These are phyloP conservation scores for Phytopythium sindhum DNA, from an alignment of 352 stramenopile species.

Conservation along the genomic window DNA sequence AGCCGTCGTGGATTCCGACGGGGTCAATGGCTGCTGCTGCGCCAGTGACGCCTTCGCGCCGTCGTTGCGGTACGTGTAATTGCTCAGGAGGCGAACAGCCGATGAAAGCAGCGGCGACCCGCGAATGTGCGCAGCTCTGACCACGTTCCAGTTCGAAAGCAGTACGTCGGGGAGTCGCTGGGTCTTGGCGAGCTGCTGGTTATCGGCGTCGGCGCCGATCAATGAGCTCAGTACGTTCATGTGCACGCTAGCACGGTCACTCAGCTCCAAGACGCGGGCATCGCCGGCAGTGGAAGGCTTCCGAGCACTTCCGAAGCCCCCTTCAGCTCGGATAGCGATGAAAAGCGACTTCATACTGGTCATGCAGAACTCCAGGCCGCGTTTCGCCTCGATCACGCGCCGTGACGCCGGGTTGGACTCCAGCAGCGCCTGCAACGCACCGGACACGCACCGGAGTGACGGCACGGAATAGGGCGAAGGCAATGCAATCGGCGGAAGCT, in stretches of 20 bases:
- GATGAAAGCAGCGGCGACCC: slow-evolving; percentile 39
- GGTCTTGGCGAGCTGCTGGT: slow-evolving; percentile 32
- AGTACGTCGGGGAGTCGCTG: slow-evolving; percentile 36
- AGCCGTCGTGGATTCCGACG: background rate
- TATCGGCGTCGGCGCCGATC: slow-evolving; percentile 28
- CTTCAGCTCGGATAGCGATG: slow-evolving; percentile 40
- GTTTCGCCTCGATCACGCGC: slow-evolving; percentile 30
- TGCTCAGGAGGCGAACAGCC: slow-evolving; percentile 42
- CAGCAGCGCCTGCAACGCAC: slow-evolving; percentile 36
- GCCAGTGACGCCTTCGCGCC: slow-evolving; percentile 31
- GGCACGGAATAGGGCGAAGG: background rate
- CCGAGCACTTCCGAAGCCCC: slow-evolving; percentile 42
- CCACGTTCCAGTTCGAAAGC: slow-evolving; percentile 51
- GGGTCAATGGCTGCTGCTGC: slow-evolving; percentile 1
- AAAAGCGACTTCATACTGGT: slow-evolving; percentile 40
- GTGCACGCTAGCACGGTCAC: slow-evolving; percentile 35
- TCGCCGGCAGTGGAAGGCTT: slow-evolving; percentile 6
- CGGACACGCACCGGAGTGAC: slow-evolving; percentile 18
- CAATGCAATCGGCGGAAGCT: slow-evolving; percentile 3
- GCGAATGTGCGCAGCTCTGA: slow-evolving; percentile 40
- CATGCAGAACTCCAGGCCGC: slow-evolving; percentile 31
- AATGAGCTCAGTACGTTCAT: slow-evolving; percentile 50
- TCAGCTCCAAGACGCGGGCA: slow-evolving; percentile 23
- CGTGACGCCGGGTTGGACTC: slow-evolving; percentile 23
- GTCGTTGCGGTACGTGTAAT: slow-evolving; percentile 45